Evolutionary conservation across 2,329 filamentous ascomycete species (phyloP), one percentile per base, ranked within the genome.

Genomic region (Diaporthe sp.): DNA sequence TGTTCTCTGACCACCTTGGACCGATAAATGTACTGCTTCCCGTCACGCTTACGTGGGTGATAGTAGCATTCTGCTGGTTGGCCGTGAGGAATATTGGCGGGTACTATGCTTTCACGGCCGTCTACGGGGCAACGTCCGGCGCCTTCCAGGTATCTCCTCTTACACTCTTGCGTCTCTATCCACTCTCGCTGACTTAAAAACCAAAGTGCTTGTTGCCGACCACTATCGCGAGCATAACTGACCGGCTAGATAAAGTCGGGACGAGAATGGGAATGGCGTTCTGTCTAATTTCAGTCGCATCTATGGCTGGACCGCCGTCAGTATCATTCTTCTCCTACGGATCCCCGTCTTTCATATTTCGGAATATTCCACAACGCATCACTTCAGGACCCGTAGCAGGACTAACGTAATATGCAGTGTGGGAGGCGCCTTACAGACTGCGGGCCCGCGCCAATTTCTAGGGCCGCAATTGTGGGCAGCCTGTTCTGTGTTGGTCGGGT

Each of bases 181-280:
- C 13, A 9, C 44, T 50, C 22, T 50, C 44, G 44, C 44, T 50
- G 22, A 50, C 44, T 17, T n/a, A 17, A 50, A n/a, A 0, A 4
- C 22, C 9, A 9, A 47, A 50, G 71, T 82, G 81, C 59, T 75
- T 83, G 17, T 79, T 80, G 10, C 78, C 82, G 3, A 81, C 81
- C 10, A 77, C 78, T 0, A 75, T 83, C 4, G 78, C 81, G 0
- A 81, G 80, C 66, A 81, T 83, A 56, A 82, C 81, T 5, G 78
- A 79, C 22, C 77, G 77, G 6, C 78, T 83, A 9, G 79, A 83
- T 51, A 82, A 77, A 25, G 77, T 81, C 39, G 82, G 81, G 10
- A 81, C 81, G 19, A 73, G 81, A 30, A 77, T 83, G 25, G 82
- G 82, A 6, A 83, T 83, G 81, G 79, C 78, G 0, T 83, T 83